Base-by-base conservation (phyloP, 108 stramenopile genomes). In the Cyclotella atomus region DNA sequence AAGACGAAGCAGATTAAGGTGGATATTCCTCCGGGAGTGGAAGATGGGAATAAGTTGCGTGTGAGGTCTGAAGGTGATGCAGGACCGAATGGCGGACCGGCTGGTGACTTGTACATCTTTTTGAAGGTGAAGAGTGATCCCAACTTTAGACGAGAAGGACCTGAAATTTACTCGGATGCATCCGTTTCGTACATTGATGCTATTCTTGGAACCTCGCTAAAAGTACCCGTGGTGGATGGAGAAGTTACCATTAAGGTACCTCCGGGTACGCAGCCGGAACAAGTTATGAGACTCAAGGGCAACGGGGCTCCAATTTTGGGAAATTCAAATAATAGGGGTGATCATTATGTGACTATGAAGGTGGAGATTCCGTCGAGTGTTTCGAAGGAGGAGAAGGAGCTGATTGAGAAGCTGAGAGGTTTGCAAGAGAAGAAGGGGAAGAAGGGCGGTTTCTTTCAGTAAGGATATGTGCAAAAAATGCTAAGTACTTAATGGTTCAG, bases 1-100 rank as follows among this genome's bases (percentile, higher is more conserved):
- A 96, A 97, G 84, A 89, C 96, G 23, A 97, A 97, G 77, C 95
- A 97, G 83, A 95, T 99, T 64, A 95, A 95, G 88, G 95, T 99
- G 38, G 94, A 91, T 56, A 88, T 99, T 44, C 98, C 98, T 17
- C 81, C 96, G 23, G 98, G 98, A 55, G 96, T 99, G 24, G 97
- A 98, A 76, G 90, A 95, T 71, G 98, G 98, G 52, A 97, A 96
- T 83, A 95, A 95, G 79, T 90, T 99, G 23, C 89, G 97, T 55
- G 97, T 99, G 4, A 87, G 94, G 55, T 92, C 91, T 5, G 98
- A 97, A 84, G 98, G 98, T 70, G 97, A 98, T 73, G 96, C 97
- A 12, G 98, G 97, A 29, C 90, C 91, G 9, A 95, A 95, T 43
- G 97, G 97, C 29, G 97, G 97, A 24, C 95, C 97, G 20, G 57